Evolutionary conservation across 2,329 filamentous ascomycete species (phyloP).

Genomic region (Penicillium sp.): DNA sequence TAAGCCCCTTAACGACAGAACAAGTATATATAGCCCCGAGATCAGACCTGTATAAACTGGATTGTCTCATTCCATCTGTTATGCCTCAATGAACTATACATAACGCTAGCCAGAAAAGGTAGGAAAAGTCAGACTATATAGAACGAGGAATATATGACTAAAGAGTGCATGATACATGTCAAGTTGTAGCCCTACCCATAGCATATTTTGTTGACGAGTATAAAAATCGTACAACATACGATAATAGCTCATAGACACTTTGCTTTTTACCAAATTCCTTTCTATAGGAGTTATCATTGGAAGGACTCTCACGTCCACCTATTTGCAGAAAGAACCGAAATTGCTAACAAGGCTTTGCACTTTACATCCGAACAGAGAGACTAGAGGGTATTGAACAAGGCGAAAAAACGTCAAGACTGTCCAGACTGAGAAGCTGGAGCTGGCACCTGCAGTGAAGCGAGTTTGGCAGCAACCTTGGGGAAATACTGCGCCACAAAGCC

Average conservation of each 20-base stretch:
- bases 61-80: neutral
- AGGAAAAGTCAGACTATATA: neutral
- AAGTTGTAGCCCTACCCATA: neutral
- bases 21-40: neutral
- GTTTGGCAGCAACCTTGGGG: slow-evolving; percentile 61
- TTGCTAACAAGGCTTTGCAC: neutral
- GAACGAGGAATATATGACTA: neutral
- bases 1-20: neutral
- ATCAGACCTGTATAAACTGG: neutral
- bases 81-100: neutral
- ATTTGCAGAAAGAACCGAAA: neutral
- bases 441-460: slow-evolving; percentile 27
- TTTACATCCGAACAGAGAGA: neutral
- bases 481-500: slow-evolving; percentile 78
- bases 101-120: neutral
- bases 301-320: neutral
- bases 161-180: neutral
- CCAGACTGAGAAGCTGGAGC: neutral
- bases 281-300: neutral
- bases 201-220: neutral
- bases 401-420: neutral
- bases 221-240: neutral
- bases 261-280: neutral
- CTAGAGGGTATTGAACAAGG: slow-evolving; percentile 8
- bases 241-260: neutral